Percentiles rank a stretch among this genome's conserved stretches.
These are phyloP conservation scores for Alliaria petiolata DNA, from an alignment of 345 rosid genomes.

Conservation along the genomic window DNA sequence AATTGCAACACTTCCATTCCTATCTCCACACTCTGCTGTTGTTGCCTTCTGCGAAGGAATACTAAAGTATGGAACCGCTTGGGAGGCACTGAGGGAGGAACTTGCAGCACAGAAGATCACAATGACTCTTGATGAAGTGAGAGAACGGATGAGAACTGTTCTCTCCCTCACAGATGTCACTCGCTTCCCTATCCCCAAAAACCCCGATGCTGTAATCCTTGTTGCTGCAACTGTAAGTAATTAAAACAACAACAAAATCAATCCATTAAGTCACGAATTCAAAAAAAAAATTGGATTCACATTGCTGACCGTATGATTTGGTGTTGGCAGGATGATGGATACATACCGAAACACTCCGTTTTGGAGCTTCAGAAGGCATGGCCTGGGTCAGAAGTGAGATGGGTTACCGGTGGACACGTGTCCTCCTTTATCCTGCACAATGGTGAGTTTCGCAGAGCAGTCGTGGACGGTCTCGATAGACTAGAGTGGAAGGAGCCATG, in stretches of 20 bases:
- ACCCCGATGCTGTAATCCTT: constrained; percentile 77
- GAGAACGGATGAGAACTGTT: constrained; percentile 85
- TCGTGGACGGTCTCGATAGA: constrained; percentile 72
- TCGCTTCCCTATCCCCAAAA: constrained; percentile 89
- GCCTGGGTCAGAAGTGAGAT: constrained; percentile 99
- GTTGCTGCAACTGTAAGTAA: constrained; percentile 99
- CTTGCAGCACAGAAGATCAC: constrained; percentile 62
- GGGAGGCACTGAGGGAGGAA: constrained; percentile 96
- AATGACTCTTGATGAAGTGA: constrained; percentile 92
- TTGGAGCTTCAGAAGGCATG: constrained; percentile 96
- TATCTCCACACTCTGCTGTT: constrained; percentile 97
- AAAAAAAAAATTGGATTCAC: not conserved
- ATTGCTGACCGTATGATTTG: not conserved
- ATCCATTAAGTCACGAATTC: not conserved
- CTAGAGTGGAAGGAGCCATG: constrained; percentile 78
- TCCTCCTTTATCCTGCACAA: constrained; percentile 84
- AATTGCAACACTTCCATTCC: constrained; percentile 91
- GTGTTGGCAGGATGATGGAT: constrained; percentile 77
- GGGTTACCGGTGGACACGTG: constrained; percentile 98
- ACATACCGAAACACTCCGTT: constrained; percentile 92
- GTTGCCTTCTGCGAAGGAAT: constrained; percentile 99
- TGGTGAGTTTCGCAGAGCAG: constrained; percentile 78
- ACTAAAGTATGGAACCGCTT: constrained; percentile 87
- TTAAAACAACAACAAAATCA: not conserved
- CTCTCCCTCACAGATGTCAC: constrained; percentile 98